phyloP scores from a whole-genome alignment of 305 asterid genomes.

The Solanum hybrid region DNA sequence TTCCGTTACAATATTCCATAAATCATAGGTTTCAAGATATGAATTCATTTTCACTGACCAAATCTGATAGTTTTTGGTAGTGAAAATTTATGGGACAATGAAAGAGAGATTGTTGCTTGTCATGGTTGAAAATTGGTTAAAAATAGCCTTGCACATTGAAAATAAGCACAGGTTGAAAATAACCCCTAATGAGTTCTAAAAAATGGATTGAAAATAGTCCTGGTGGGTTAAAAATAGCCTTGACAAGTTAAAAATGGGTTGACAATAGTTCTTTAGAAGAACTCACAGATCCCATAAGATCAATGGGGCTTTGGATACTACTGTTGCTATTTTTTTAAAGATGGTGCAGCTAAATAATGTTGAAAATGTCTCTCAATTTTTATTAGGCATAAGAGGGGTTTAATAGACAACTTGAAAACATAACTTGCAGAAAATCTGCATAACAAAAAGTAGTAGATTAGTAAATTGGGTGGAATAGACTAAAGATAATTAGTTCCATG shows the following conservation, averaged over 20 bases:
- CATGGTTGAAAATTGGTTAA: background rate
- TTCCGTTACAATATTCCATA: background rate
- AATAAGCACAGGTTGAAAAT: background rate
- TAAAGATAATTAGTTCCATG: background rate
- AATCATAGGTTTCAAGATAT: background rate
- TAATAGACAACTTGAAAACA: background rate
- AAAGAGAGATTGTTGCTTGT: background rate
- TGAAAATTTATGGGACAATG: background rate
- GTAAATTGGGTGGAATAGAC: background rate
- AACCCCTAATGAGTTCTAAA: background rate
- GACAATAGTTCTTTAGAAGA: background rate
- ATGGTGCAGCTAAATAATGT: background rate
- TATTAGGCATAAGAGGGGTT: background rate
- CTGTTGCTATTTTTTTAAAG: background rate
- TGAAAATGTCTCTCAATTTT: background rate
- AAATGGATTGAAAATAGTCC: background rate
- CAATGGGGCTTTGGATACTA: background rate
- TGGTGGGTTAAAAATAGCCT: background rate
- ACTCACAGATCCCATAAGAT: background rate
- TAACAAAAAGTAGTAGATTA: background rate
- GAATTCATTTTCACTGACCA: background rate
- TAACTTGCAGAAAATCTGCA: background rate
- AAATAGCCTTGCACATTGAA: background rate
- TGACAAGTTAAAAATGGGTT: background rate
- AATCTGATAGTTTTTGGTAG: background rate